Evolutionary conservation across 2,329 filamentous ascomycete genomes (phyloP).

Genomic region (Aspergillus aculeatinus): DNA sequence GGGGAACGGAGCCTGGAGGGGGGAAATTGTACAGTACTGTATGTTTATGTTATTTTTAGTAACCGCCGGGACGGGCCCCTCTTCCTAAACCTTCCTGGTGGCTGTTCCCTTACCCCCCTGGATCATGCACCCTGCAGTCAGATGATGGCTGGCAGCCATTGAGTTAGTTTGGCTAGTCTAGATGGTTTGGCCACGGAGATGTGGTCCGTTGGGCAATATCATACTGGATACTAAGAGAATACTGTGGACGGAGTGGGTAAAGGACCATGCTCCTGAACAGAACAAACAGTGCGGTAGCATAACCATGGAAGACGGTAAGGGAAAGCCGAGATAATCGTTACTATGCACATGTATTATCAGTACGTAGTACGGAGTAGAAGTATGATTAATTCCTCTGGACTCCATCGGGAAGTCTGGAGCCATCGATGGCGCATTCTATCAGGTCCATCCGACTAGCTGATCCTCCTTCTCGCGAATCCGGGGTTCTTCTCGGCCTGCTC

Average conservation of each 20-base stretch:
- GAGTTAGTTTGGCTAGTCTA: no score
- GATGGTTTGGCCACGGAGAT: not conserved
- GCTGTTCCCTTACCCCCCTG: not conserved
- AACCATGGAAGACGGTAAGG: no score
- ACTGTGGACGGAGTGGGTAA: no score
- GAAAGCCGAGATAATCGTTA: not conserved
- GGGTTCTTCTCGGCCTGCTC: not conserved
- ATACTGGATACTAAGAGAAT: not conserved
- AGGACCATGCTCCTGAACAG: no score
- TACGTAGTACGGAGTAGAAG: no score
- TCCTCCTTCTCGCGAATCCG: constrained; percentile 15
- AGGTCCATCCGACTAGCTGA: not conserved
- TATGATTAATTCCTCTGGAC: not conserved
- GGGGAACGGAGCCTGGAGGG: not conserved
- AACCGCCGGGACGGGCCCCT: not conserved
- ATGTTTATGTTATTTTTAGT: constrained; percentile 4
- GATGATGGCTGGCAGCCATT: not conserved
- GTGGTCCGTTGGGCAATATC: not conserved
- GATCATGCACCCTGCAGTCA: not conserved
- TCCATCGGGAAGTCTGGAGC: constrained; percentile 12
- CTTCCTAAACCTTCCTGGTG: not conserved
- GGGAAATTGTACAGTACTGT: not conserved
- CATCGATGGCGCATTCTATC: not conserved
- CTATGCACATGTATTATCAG: no score
- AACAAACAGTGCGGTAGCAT: no score